A percentile compares a stretch with the other conserved stretches of the same genome.
Evolutionary conservation across 192 early-diverging fungal genomes (phyloP).

Genomic region (Backusella sp.): DNA sequence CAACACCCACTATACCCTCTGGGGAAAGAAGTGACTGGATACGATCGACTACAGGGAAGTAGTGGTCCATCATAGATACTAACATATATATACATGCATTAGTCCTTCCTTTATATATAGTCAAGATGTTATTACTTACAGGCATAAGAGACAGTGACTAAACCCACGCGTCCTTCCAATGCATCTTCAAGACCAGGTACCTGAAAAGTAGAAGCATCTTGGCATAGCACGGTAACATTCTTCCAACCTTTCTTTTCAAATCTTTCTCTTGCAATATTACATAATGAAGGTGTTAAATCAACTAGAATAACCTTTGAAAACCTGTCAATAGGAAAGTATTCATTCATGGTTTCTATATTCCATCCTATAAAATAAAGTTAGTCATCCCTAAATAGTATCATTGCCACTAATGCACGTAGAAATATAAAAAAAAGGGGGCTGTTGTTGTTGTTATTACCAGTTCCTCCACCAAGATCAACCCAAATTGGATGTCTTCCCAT

Average conservation of each 20-base stretch:
- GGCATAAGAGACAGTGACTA: slow-evolving; percentile 88
- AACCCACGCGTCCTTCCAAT: slow-evolving; percentile 61
- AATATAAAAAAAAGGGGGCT: neutral
- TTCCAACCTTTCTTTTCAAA: slow-evolving; percentile 77
- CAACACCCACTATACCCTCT: slow-evolving; percentile 72
- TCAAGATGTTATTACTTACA: slow-evolving; percentile 14
- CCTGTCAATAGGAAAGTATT: slow-evolving; percentile 66
- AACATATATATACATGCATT: neutral
- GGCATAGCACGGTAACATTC: slow-evolving; percentile 78
- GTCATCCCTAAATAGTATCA: neutral
- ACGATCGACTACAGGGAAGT: slow-evolving; percentile 68
- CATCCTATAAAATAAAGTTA: slow-evolving; percentile 40
- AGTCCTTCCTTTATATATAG: neutral
- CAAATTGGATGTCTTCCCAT: slow-evolving; percentile 44
- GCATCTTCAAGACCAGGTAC: slow-evolving; percentile 56
- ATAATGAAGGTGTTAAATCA: slow-evolving; percentile 80
- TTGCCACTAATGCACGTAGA: too few relatives aligned
- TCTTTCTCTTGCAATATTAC: slow-evolving; percentile 72
- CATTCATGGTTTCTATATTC: slow-evolving; percentile 80
- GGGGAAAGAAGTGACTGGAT: slow-evolving; percentile 57
- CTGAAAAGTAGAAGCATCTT: slow-evolving; percentile 71
- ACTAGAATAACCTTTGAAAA: slow-evolving; percentile 80
- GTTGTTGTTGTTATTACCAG: slow-evolving; percentile 33
- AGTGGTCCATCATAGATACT: slow-evolving; percentile 83
- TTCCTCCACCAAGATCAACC: slow-evolving; percentile 69